Conservation (phyloP, 352 stramenopile species). For the Phytophthora pseudosyringae region DNA sequence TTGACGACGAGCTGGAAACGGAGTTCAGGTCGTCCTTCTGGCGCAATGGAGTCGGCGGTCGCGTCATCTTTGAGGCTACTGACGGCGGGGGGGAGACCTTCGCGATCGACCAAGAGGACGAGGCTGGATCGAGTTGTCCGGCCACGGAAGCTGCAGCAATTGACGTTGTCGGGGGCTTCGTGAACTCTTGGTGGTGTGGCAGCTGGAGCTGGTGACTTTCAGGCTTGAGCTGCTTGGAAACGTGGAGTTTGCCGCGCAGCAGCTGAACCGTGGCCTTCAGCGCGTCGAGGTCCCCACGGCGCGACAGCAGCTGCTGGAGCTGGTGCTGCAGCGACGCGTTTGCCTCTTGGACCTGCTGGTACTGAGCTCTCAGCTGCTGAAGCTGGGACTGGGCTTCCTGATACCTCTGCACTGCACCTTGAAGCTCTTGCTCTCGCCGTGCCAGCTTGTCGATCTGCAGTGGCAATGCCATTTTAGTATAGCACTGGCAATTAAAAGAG, state of each 20-base stretch:
- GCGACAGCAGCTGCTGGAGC: conserved; percentile 68
- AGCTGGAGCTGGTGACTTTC: neutral
- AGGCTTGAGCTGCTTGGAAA: conserved; percentile 20
- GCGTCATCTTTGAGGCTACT: conserved; percentile 55
- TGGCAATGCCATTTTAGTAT: neutral
- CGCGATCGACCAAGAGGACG: conserved; percentile 4
- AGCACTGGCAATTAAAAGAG: neutral
- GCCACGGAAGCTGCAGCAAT: neutral
- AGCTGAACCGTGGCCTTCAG: conserved; percentile 66
- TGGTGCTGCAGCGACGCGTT: conserved; percentile 66
- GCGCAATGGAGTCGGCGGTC: conserved; percentile 36
- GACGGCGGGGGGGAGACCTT: conserved; percentile 44
- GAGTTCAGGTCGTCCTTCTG: conserved; percentile 9
- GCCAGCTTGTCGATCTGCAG: conserved; percentile 71
- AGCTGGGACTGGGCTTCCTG: conserved; percentile 47
- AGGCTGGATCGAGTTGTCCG: neutral
- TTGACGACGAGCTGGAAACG: conserved; percentile 13
- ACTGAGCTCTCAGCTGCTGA: conserved; percentile 52
- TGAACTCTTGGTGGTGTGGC: neutral
- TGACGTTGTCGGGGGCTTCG: neutral
- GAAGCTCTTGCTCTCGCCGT: conserved; percentile 52
- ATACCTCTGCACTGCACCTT: conserved; percentile 25
- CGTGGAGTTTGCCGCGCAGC: conserved; percentile 36
- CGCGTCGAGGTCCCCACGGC: conserved; percentile 64
- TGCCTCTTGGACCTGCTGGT: conserved; percentile 39